Conservation (phyloP, 2,329 filamentous ascomycete genomes). For the Penicillium sp. region DNA sequence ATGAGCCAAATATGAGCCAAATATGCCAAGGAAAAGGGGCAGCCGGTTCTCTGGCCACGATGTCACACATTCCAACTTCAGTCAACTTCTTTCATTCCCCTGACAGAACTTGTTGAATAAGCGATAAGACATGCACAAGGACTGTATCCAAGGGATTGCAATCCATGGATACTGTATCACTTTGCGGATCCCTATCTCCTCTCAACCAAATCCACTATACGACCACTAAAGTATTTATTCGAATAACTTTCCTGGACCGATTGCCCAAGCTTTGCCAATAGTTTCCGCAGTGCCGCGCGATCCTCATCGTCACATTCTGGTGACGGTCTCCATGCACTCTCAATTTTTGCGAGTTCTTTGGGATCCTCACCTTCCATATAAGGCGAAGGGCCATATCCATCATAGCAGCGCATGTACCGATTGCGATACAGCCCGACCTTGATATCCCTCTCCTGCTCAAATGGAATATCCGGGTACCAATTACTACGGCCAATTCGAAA, state of each 20-base stretch:
- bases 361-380: constrained; percentile 24
- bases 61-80: too few relatives aligned
- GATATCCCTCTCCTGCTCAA: constrained; percentile 29
- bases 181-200: constrained; percentile 7
- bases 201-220: constrained; percentile 13
- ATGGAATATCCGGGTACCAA: constrained; percentile 21
- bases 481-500: constrained; percentile 26
- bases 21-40: too few relatives aligned
- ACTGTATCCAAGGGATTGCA: too few relatives aligned
- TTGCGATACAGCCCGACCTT: constrained; percentile 19
- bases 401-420: constrained; percentile 30
- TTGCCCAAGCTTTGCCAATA: constrained; percentile 29
- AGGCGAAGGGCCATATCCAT: constrained; percentile 28
- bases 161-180: too few relatives aligned
- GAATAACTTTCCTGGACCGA: constrained; percentile 23
- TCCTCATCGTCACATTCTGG: constrained; percentile 25
- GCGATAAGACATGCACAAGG: too few relatives aligned
- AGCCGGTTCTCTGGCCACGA: too few relatives aligned
- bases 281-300: constrained; percentile 20
- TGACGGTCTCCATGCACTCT: constrained; percentile 9
- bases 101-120: too few relatives aligned
- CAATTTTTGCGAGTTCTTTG: background rate
- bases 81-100: too few relatives aligned
- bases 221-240: background rate
- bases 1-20: too few relatives aligned